Percentiles rank a stretch among this genome's conserved stretches.
Conservation (phyloP, 2,329 filamentous ascomycete genomes). For the Coniochaeta prunicola region DNA sequence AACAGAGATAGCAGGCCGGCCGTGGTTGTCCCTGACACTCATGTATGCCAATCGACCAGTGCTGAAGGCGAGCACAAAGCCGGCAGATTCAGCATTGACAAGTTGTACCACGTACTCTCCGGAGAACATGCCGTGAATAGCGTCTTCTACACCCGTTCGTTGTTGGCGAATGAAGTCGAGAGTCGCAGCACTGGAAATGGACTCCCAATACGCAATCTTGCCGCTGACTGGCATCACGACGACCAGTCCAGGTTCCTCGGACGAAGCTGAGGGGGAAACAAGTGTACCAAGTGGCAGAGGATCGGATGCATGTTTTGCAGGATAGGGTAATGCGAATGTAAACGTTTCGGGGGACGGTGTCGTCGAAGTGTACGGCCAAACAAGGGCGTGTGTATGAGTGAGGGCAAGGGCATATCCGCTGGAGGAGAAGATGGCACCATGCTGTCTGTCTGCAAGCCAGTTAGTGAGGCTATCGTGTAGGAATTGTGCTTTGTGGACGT, state of each 20-base stretch:
- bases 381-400: constrained; percentile 72
- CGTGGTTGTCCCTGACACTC: constrained; percentile 78
- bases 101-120: constrained; percentile 74
- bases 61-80: constrained; percentile 79
- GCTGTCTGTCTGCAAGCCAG: constrained; percentile 47
- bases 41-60: constrained; percentile 82
- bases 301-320: constrained; percentile 58
- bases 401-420: constrained; percentile 72
- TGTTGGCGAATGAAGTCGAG: constrained; percentile 78
- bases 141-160: constrained; percentile 69
- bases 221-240: constrained; percentile 78
- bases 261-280: constrained; percentile 69
- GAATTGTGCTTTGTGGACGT: constrained; percentile 23
- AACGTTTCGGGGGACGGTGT: constrained; percentile 68
- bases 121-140: constrained; percentile 65
- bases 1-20: constrained; percentile 71
- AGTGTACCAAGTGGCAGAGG: constrained; percentile 77
- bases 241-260: constrained; percentile 78
- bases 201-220: constrained; percentile 91
- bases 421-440: constrained; percentile 57
- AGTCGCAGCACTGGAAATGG: constrained; percentile 80
- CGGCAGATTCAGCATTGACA: constrained; percentile 75
- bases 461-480: constrained; percentile 14
- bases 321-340: constrained; percentile 70
- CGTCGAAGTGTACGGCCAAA: constrained; percentile 81